These are phyloP conservation scores for Fusarium poae DNA, from an alignment of 2,329 filamentous ascomycete species.

Conservation along the genomic window DNA sequence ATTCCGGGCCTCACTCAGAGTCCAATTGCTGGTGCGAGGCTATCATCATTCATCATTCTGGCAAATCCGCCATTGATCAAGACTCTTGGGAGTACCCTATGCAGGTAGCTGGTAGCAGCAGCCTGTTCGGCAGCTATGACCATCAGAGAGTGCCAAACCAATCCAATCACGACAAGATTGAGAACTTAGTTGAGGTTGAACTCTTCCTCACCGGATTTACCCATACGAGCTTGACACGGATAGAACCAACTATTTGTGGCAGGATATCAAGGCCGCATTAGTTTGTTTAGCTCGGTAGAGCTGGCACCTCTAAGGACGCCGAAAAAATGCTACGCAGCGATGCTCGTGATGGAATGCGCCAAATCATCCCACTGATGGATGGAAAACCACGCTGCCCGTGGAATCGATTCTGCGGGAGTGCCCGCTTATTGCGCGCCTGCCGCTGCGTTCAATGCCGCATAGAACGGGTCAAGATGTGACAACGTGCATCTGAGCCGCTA, in stretches of 20 bases:
- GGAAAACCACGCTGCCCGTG: conserved; percentile 36
- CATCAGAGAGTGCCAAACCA: conserved; percentile 2
- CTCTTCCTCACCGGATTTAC: conserved; percentile 19
- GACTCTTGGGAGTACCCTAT: conserved; percentile 22
- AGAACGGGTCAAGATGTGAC: conserved; percentile 38
- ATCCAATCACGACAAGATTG: conserved; percentile 14
- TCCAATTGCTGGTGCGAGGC: conserved; percentile 36
- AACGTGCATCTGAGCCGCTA: conserved; percentile 25
- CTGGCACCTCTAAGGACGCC: conserved; percentile 21
- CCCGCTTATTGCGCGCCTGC: conserved; percentile 47
- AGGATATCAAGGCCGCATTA: conserved; percentile 36
- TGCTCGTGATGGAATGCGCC: conserved; percentile 32
- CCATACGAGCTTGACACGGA: conserved; percentile 22
- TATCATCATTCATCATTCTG: conserved; percentile 4
- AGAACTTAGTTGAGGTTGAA: neutral
- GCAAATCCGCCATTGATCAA: conserved; percentile 9
- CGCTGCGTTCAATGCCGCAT: conserved; percentile 40
- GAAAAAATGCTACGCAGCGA: conserved; percentile 25
- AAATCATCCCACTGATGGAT: conserved; percentile 36
- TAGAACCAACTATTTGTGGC: conserved; percentile 32
- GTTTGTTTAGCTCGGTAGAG: conserved; percentile 17
- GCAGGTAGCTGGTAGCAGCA: conserved; percentile 18
- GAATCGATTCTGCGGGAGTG: conserved; percentile 45
- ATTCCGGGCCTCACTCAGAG: conserved; percentile 2
- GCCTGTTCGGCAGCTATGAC: conserved; percentile 14